These are phyloP conservation scores for Leccinum sublutescens DNA, from an alignment of 768 basidiomycete species.

Conservation along the genomic window DNA sequence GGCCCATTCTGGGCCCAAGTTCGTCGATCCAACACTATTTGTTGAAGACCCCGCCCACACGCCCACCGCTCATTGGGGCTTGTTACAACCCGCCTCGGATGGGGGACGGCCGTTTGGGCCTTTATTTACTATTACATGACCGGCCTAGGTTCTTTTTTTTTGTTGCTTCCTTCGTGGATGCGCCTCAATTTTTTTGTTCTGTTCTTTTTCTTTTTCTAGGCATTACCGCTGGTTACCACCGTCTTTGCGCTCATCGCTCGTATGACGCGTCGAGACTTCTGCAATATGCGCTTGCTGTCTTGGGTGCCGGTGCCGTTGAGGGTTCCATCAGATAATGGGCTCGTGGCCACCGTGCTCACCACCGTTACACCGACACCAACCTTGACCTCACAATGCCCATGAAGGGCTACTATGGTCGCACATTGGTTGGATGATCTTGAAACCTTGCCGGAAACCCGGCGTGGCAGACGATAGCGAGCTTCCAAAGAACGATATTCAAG, in stretches of 20 bases:
- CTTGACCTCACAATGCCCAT: constrained; percentile 95
- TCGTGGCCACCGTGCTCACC: constrained; percentile 95
- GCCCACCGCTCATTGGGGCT: constrained; percentile 61
- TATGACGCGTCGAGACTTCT: constrained; percentile 89
- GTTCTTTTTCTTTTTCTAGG: constrained; percentile 46
- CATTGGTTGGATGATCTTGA: constrained; percentile 91
- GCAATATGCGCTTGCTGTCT: constrained; percentile 79
- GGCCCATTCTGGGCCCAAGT: not conserved
- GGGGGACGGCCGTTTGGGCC: constrained; percentile 71
- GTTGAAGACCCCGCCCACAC: constrained; percentile 28
- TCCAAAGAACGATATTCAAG: constrained; percentile 64
- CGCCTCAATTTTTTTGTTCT: constrained; percentile 2
- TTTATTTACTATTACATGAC: constrained; percentile 74
- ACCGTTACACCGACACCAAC: constrained; percentile 95
- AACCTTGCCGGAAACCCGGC: constrained; percentile 85
- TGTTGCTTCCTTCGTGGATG: not conserved
- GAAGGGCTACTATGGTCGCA: constrained; percentile 86
- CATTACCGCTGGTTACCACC: constrained; percentile 94
- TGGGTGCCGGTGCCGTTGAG: constrained; percentile 90
- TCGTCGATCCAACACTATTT: constrained; percentile 7
- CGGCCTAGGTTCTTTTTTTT: constrained; percentile 65
- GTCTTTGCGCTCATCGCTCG: constrained; percentile 94
- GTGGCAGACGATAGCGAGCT: constrained; percentile 89
- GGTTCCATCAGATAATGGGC: constrained; percentile 99
- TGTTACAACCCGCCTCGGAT: constrained; percentile 58